A percentile compares a stretch with the other conserved stretches of the same genome.
Evolutionary conservation across 2,329 filamentous ascomycete species (phyloP).

Genomic region (Stagonosporopsis chrysanthemi): DNA sequence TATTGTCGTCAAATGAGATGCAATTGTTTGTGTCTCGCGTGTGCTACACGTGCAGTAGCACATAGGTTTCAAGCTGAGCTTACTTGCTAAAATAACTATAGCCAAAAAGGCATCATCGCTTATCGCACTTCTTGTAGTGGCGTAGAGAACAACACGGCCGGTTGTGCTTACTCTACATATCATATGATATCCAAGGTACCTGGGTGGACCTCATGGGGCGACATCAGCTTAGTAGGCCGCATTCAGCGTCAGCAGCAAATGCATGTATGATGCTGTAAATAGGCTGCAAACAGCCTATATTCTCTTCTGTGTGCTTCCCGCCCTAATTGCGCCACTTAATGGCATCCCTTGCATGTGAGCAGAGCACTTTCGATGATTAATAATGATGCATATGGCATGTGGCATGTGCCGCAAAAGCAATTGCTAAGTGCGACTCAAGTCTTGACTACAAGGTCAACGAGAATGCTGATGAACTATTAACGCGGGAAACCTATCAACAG

Average conservation of each 20-base stretch:
- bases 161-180: background rate
- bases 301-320: background rate
- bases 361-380: constrained; percentile 16
- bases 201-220: background rate
- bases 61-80: constrained; percentile 32
- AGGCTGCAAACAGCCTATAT: background rate
- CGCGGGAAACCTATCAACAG: background rate
- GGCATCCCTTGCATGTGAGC: constrained; percentile 21
- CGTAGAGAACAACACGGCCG: background rate
- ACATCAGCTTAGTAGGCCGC: background rate
- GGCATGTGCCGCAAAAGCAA: constrained; percentile 23
- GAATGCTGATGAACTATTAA: background rate
- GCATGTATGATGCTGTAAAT: background rate
- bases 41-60: constrained; percentile 37
- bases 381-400: constrained; percentile 15
- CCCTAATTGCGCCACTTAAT: constrained; percentile 15
- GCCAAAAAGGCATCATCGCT: constrained; percentile 6
- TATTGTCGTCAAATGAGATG: constrained; percentile 62
- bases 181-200: background rate
- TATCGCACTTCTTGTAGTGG: background rate
- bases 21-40: constrained; percentile 38
- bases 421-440: constrained; percentile 8
- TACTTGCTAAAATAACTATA: constrained; percentile 24
- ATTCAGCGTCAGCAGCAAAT: background rate
- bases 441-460: background rate